Percentiles rank a stretch among this genome's conserved stretches.
phyloP scores from a whole-genome alignment of 345 rosid species.

The Geranium rotundifolium region DNA sequence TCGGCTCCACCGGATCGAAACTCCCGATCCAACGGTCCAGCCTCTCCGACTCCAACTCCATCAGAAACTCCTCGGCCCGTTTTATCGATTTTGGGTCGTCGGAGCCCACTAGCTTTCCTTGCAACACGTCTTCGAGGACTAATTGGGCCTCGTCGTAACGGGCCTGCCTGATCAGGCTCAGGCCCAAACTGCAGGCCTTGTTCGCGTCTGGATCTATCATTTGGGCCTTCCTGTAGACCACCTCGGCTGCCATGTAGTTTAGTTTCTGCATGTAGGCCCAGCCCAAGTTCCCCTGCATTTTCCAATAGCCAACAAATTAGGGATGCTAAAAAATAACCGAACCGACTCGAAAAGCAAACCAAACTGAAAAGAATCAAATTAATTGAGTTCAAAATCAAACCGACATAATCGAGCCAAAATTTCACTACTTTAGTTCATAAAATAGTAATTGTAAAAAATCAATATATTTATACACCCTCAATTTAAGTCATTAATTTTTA shows the following conservation, averaged over 20 bases:
- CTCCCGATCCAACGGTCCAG: constrained; percentile 14
- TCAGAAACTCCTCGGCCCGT: constrained; percentile 45
- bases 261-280: constrained; percentile 96
- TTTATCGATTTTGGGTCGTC: constrained; percentile 38
- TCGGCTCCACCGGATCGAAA: constrained; percentile 21
- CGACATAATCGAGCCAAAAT: no score
- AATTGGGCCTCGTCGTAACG: constrained; percentile 44
- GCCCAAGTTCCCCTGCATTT: constrained; percentile 75
- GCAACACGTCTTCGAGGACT: constrained; percentile 31
- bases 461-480: no score
- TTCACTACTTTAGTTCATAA: no score
- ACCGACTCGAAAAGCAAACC: no score
- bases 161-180: constrained; percentile 59
- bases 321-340: no score
- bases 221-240: constrained; percentile 66
- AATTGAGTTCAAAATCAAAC: no score
- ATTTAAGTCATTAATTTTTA: no score
- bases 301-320: no score
- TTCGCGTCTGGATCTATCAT: constrained; percentile 83
- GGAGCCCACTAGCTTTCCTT: constrained; percentile 41
- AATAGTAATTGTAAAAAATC: no score
- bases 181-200: constrained; percentile 71
- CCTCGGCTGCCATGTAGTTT: constrained; percentile 76
- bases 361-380: no score
- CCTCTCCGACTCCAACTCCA: constrained; percentile 21